Conservation (phyloP, 106 monocot species). For the Dendrobium chrysotoxum region DNA sequence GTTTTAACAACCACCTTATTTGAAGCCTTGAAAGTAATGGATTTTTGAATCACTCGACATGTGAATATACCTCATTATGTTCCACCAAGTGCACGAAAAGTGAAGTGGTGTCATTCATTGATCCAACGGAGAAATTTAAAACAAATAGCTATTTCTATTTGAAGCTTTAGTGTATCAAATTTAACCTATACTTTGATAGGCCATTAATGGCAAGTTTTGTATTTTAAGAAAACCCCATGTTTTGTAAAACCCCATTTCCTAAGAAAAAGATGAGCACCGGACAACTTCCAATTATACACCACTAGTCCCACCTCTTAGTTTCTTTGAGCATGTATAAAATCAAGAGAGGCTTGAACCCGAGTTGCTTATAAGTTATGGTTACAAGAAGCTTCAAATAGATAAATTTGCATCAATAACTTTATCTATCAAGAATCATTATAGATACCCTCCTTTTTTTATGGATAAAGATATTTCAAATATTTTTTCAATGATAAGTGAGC, state of each 20-base stretch:
- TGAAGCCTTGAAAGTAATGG: neutral
- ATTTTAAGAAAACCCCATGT: neutral
- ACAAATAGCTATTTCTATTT: neutral
- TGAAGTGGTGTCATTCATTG: neutral
- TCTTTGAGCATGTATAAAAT: neutral
- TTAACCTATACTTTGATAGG: neutral
- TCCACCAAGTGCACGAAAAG: neutral
- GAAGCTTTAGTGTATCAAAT: neutral
- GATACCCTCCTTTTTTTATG: neutral
- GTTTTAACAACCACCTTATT: too few species aligned
- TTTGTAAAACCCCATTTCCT: neutral
- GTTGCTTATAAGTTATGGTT: neutral
- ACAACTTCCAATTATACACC: neutral
- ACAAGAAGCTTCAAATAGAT: neutral
- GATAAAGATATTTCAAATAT: neutral
- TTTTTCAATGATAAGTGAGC: neutral
- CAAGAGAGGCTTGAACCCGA: neutral
- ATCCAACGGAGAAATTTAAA: neutral
- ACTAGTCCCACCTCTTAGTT: neutral
- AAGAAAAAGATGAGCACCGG: neutral
- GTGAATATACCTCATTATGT: neutral
- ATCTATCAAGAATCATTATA: too few species aligned
- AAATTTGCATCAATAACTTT: too few species aligned
- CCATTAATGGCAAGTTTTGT: too few species aligned
- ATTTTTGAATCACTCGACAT: neutral